phyloP scores from a whole-genome alignment of 2,329 filamentous ascomycete species.

The Chaetomiaceae sp. region DNA sequence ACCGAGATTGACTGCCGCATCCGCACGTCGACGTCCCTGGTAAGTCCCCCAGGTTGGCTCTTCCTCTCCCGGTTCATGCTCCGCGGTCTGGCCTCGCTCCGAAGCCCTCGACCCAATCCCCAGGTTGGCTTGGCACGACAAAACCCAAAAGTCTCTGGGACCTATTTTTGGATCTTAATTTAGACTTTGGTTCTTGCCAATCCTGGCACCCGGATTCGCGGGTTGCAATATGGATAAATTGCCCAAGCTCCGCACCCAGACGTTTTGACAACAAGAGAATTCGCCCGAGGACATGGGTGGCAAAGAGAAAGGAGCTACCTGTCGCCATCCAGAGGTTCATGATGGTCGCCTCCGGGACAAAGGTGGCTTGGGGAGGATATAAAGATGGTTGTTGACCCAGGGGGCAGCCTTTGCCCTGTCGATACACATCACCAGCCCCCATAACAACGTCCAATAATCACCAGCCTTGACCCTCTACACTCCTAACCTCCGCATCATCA shows the following conservation, averaged over 20 bases:
- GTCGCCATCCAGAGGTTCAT: neutral
- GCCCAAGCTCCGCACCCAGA: slow-evolving; percentile 24
- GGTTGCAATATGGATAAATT: slow-evolving; percentile 29
- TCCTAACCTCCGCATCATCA: neutral
- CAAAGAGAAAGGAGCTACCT: slow-evolving; percentile 10
- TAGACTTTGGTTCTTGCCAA: slow-evolving; percentile 22
- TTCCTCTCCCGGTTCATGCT: slow-evolving; percentile 8
- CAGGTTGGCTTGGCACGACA: slow-evolving; percentile 4
- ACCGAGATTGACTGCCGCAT: slow-evolving; percentile 18
- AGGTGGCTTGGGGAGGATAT: slow-evolving; percentile 1
- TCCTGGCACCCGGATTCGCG: slow-evolving; percentile 25
- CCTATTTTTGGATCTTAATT: slow-evolving; percentile 27
- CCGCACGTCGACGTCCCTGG: neutral
- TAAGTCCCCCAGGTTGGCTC: slow-evolving; percentile 5
- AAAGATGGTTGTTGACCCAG: neutral
- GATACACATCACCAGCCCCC: neutral
- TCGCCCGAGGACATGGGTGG: slow-evolving; percentile 13
- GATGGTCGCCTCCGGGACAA: slow-evolving; percentile 7
- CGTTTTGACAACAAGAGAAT: slow-evolving; percentile 12
- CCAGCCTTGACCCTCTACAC: neutral
- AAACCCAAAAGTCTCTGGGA: neutral
- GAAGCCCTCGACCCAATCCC: slow-evolving; percentile 1
- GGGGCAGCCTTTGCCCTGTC: neutral
- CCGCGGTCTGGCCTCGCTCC: slow-evolving; percentile 12
- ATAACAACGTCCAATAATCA: neutral